Base-by-base conservation (phyloP, 306 rosid species). In the Crotalaria pallida region DNA sequence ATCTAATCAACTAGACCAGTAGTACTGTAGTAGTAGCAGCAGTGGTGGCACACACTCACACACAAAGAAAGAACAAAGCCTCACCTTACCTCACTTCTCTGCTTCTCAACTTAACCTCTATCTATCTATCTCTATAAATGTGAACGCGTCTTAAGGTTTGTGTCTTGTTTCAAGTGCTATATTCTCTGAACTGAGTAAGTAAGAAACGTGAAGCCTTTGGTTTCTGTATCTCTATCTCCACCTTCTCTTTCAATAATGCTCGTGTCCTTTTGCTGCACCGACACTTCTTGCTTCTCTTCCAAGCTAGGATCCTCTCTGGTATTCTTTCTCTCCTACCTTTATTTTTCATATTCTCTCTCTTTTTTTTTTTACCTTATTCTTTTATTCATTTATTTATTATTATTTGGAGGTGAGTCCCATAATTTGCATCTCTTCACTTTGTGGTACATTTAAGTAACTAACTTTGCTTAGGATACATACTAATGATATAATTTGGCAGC, bases 261-360 rank as follows among this genome's bases (percentile, higher is more conserved):
- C 36, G 6, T 63, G 21, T 15, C 61, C 23, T 71, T 69, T 57
- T 58, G n/a, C 69, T 40, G 5, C 91, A 92, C 96, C 89, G 95
- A 92, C 98, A 83, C 84, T n/a, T 18, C 9, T 70, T 75, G 15
- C 83, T 77, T 58, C 75, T 0, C 34, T 67, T 65, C 73, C 69
- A 67, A 63, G 67, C 53, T 68, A 17, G 10, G 41, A 9, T 27
- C 16, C 5, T 10, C 48, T 57, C 78, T 7, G 89, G 91, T 85
- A 48, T 45, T n/a, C n/a, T n/a, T n/a, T n/a, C 8, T 6, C n/a
- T 22, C 22, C 7, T 10, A 26, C 31, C 29, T 17, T 58, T 58
- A 27, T 43, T 29, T 71, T 40, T 2, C 5, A 18, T 41, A 44
- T 36, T 74, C 33, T 48, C 51, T 36, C 5, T 29, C 6, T 26